Evolutionary conservation across 2,329 filamentous ascomycete species (phyloP).

Genomic region (Sclerotinia subarctica): DNA sequence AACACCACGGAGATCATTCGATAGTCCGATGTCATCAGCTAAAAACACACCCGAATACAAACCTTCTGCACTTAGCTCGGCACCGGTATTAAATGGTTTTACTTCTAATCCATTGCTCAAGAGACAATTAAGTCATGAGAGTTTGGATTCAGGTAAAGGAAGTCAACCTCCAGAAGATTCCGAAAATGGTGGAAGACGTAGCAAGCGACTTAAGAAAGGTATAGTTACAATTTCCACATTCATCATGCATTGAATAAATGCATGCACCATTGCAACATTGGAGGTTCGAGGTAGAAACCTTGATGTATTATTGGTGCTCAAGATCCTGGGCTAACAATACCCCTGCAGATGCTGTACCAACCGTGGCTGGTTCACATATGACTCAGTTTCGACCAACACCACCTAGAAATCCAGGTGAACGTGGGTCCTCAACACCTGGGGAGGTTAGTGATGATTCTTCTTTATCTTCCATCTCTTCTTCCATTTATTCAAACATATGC

Average conservation of each 20-base stretch:
- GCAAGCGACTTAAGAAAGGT: constrained; percentile 91
- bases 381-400: constrained; percentile 82
- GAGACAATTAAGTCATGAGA: constrained; percentile 66
- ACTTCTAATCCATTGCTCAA: constrained; percentile 60
- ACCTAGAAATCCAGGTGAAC: constrained; percentile 59
- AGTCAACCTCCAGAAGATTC: constrained; percentile 43
- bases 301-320: constrained; percentile 30
- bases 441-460: constrained; percentile 54
- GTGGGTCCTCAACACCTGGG: constrained; percentile 42
- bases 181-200: constrained; percentile 71
- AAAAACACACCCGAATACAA: constrained; percentile 65
- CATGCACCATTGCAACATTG: constrained; percentile 13
- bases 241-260: constrained; percentile 12
- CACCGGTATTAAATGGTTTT: constrained; percentile 50
- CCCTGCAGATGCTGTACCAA: constrained; percentile 62
- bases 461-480: constrained; percentile 41
- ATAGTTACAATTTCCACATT: constrained; percentile 37
- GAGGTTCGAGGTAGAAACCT: constrained; percentile 19
- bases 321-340: constrained; percentile 40
- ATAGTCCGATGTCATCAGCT: constrained; percentile 60
- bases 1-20: constrained; percentile 50
- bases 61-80: constrained; percentile 51
- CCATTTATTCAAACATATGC: constrained; percentile 19
- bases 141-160: constrained; percentile 38
- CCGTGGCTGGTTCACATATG: constrained; percentile 95